phyloP scores from a whole-genome alignment of 106 monocot species.

The Phalaenopsis aphrodite region DNA sequence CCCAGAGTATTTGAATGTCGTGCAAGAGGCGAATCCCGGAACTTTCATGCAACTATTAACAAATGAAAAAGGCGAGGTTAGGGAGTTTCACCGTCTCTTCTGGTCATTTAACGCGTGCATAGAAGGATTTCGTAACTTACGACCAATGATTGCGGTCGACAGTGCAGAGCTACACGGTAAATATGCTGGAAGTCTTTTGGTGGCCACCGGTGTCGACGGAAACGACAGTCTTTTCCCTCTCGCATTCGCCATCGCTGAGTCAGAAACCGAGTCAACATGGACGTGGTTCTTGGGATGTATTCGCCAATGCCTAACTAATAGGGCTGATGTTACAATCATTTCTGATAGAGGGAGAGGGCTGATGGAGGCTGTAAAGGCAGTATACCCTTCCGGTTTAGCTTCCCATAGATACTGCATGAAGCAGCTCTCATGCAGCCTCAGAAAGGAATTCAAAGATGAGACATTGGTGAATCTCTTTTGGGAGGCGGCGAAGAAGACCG shows the following conservation, averaged over 20 bases:
- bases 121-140: background rate
- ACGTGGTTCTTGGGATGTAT: slow-evolving; percentile 8
- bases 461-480: slow-evolving; percentile 4
- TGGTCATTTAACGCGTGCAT: background rate
- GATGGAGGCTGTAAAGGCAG: background rate
- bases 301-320: background rate
- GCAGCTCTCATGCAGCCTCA: slow-evolving; percentile 1
- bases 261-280: background rate
- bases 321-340: background rate
- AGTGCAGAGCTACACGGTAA: slow-evolving; percentile 7
- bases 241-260: slow-evolving; percentile 8
- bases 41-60: background rate
- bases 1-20: background rate
- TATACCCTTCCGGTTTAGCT: background rate
- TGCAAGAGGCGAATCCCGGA: slow-evolving; percentile 1
- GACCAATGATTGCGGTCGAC: background rate
- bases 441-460: slow-evolving; percentile 8
- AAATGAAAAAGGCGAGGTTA: background rate
- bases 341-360: background rate
- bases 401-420: slow-evolving; percentile 1
- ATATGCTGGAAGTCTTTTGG: background rate
- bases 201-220: background rate
- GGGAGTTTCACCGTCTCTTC: slow-evolving; percentile 2
- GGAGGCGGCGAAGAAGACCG: slow-evolving; percentile 1
- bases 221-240: slow-evolving; percentile 6